Evolutionary conservation across 2,329 filamentous ascomycete genomes (phyloP).

Genomic region (Penicillium sclerotigenum): DNA sequence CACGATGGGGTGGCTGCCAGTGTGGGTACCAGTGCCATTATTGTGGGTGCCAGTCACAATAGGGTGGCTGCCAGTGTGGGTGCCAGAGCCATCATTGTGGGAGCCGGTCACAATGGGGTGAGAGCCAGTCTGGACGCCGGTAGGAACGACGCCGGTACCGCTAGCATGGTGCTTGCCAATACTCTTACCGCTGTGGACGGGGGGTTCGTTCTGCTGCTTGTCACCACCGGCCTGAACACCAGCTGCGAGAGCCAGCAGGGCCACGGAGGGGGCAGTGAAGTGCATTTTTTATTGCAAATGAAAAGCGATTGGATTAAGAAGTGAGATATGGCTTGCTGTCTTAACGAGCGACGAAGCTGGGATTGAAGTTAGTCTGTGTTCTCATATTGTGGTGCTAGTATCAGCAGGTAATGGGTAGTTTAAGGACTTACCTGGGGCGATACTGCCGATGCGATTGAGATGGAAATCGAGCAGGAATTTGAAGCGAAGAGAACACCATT

Average conservation of each 20-base stretch:
- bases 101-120: conserved; percentile 21
- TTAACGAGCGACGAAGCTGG: conserved; percentile 23
- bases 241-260: conserved; percentile 20
- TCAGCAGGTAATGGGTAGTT: no score
- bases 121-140: conserved; percentile 6
- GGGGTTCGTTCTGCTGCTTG: conserved; percentile 15
- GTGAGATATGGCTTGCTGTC: conserved; percentile 13
- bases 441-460: conserved; percentile 7
- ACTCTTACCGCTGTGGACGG: conserved; percentile 9
- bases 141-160: not conserved
- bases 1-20: conserved; percentile 7
- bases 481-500: conserved; percentile 6
- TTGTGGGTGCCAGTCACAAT: conserved; percentile 9
- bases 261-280: conserved; percentile 25
- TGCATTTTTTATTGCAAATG: conserved; percentile 27
- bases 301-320: conserved; percentile 19
- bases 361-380: conserved; percentile 2
- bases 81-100: conserved; percentile 8
- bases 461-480: not conserved
- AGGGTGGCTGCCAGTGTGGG: conserved; percentile 19
- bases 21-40: conserved; percentile 10
- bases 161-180: not conserved
- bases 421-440: conserved; percentile 9
- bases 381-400: not conserved
- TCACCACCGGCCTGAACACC: conserved; percentile 10